These are phyloP conservation scores for Penicillium digitatum DNA, from an alignment of 2,329 filamentous ascomycete genomes.

Conservation along the genomic window DNA sequence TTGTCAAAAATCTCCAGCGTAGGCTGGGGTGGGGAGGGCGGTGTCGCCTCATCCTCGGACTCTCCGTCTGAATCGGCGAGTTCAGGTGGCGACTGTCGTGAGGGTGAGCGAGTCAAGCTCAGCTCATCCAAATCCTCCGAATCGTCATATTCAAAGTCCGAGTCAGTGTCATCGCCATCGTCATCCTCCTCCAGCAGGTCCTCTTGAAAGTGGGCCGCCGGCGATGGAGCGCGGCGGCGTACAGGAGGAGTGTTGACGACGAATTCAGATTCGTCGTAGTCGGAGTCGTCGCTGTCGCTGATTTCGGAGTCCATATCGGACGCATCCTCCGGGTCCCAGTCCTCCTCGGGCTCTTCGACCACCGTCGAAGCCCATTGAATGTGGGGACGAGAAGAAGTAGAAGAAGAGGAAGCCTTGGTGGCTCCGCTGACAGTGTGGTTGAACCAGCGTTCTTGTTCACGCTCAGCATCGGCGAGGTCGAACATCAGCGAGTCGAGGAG, in stretches of 20 bases:
- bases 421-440: conserved; percentile 86
- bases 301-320: conserved; percentile 53
- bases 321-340: conserved; percentile 62
- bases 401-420: conserved; percentile 45
- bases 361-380: conserved; percentile 84
- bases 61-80: conserved; percentile 63
- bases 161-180: conserved; percentile 48
- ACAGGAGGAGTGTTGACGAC: conserved; percentile 37
- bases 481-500: conserved; percentile 92
- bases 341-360: conserved; percentile 63
- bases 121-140: conserved; percentile 59
- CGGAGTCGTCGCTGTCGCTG: conserved; percentile 47
- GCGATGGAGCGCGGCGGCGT: conserved; percentile 31
- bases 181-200: conserved; percentile 33
- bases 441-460: conserved; percentile 96
- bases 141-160: conserved; percentile 56
- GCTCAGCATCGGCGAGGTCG: conserved; percentile 86
- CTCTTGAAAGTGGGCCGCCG: conserved; percentile 31
- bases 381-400: conserved; percentile 55
- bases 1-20: conserved; percentile 58
- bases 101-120: conserved; percentile 64
- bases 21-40: conserved; percentile 61
- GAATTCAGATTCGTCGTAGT: conserved; percentile 40
- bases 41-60: conserved; percentile 69
- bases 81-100: conserved; percentile 65